phyloP scores from a whole-genome alignment of 108 stramenopile species.

The Nitzschia sp. region DNA sequence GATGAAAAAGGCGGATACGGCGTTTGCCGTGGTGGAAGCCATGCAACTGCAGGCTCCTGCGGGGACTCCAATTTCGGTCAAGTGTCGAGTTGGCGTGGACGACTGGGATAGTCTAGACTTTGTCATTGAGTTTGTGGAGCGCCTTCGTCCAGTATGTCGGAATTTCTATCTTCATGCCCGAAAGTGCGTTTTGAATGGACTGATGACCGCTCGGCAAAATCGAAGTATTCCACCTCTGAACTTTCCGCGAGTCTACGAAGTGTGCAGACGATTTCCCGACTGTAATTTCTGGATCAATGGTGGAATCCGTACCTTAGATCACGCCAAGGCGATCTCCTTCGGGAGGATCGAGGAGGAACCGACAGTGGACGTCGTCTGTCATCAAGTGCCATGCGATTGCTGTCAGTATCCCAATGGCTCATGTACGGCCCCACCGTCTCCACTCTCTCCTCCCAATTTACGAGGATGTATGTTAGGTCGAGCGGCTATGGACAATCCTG shows the following conservation, averaged over 20 bases:
- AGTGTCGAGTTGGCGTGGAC: conserved; percentile 74
- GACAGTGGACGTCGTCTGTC: background rate
- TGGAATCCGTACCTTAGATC: conserved; percentile 58
- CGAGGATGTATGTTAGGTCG: conserved; percentile 74
- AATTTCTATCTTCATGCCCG: conserved; percentile 71
- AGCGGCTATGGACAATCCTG: conserved; percentile 69
- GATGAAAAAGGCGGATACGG: conserved; percentile 26
- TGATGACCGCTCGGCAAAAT: conserved; percentile 59
- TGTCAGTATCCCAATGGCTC: conserved; percentile 61
- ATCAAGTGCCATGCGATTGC: conserved; percentile 46
- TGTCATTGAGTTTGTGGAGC: conserved; percentile 39
- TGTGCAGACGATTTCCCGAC: conserved; percentile 64
- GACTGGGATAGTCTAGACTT: conserved; percentile 53
- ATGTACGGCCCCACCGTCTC: conserved; percentile 51
- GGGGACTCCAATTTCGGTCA: conserved; percentile 57
- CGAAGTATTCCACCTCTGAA: conserved; percentile 75
- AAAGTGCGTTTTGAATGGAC: conserved; percentile 52
- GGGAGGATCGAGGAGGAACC: conserved; percentile 17
- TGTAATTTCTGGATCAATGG: conserved; percentile 78
- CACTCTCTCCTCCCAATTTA: conserved; percentile 50
- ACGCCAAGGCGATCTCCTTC: conserved; percentile 55
- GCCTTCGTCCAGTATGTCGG: conserved; percentile 39
- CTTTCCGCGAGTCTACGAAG: conserved; percentile 62
- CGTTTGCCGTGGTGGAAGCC: conserved; percentile 11
- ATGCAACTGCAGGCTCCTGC: conserved; percentile 5